Percentiles rank a stretch among this genome's conserved stretches.
phyloP scores from a whole-genome alignment of 495 filamentous ascomycete species.

The Penicillium turbatum region DNA sequence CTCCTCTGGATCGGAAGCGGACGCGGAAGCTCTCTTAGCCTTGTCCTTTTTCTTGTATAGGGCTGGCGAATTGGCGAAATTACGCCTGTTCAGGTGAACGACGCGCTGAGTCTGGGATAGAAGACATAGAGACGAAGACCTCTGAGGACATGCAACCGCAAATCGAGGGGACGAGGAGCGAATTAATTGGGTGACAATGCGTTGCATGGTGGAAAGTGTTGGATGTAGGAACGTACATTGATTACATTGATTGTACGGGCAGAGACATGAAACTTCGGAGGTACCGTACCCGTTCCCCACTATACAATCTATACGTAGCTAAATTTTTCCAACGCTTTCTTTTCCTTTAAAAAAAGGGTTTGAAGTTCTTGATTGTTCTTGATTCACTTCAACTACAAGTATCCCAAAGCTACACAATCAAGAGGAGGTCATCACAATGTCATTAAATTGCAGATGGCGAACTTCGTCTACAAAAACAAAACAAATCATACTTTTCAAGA shows the following conservation, averaged over 20 bases:
- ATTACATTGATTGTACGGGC: too few species aligned
- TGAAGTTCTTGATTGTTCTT: too few species aligned
- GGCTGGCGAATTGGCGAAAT: conserved; percentile 25
- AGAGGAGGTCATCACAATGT: conserved; percentile 29
- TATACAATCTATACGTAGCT: too few species aligned
- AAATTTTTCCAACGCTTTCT: too few species aligned
- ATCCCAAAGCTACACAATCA: not conserved
- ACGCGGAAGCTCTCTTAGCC: conserved; percentile 18
- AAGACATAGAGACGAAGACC: not conserved
- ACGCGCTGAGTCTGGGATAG: not conserved
- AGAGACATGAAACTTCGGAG: too few species aligned
- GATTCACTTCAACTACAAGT: not conserved
- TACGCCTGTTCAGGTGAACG: conserved; percentile 2
- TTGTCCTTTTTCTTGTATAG: conserved; percentile 42
- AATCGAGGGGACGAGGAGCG: not conserved
- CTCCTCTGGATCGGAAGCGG: conserved; percentile 11
- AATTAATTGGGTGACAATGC: conserved; percentile 11
- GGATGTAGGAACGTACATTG: not conserved
- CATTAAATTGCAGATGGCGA: conserved; percentile 41
- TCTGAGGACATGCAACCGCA: not conserved
- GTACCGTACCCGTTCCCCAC: too few species aligned
- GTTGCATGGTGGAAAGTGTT: conserved; percentile 14
- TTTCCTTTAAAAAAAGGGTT: too few species aligned
- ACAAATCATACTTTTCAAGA: conserved; percentile 36
- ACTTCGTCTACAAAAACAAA: conserved; percentile 32